Evolutionary conservation across 208 protist genomes (phyloP).

Genomic region (Wallacemonas collosoma): DNA sequence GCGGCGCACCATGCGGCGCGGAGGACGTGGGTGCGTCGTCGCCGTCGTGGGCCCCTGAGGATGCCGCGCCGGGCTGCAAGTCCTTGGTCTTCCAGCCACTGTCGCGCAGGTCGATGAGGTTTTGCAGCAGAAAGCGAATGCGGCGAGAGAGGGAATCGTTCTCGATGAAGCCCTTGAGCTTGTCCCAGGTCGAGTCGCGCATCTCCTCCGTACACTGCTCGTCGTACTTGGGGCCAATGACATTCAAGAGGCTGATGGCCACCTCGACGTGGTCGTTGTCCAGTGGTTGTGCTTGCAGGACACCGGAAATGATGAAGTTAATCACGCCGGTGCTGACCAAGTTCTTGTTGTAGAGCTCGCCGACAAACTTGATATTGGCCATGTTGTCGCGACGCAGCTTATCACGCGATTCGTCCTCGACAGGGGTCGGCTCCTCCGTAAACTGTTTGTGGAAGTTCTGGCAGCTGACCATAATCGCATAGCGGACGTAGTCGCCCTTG

Average conservation of each 20-base stretch:
- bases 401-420: conserved; percentile 61
- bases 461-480: conserved; percentile 47
- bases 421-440: conserved; percentile 32
- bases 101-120: conserved; percentile 75
- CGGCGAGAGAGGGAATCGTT: conserved; percentile 64
- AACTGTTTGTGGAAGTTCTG: conserved; percentile 64
- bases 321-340: conserved; percentile 76
- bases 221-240: conserved; percentile 83
- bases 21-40: conserved; percentile 20
- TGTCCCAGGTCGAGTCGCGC: conserved; percentile 55
- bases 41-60: conserved; percentile 33
- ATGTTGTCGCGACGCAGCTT: conserved; percentile 82
- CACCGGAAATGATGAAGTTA: conserved; percentile 33
- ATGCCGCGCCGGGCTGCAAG: conserved; percentile 19
- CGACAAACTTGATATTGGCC: conserved; percentile 92
- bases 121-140: conserved; percentile 87
- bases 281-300: conserved; percentile 11
- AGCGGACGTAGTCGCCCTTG: conserved; percentile 46
- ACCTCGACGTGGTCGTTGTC: conserved; percentile 83
- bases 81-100: conserved; percentile 71
- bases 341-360: conserved; percentile 81
- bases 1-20: conserved; percentile 12
- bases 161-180: conserved; percentile 45
- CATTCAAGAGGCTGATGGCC: conserved; percentile 78
- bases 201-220: conserved; percentile 30